Evolutionary conservation across 345 rosid species (phyloP).

Genomic region (Cardamine chenopodiifolia): DNA sequence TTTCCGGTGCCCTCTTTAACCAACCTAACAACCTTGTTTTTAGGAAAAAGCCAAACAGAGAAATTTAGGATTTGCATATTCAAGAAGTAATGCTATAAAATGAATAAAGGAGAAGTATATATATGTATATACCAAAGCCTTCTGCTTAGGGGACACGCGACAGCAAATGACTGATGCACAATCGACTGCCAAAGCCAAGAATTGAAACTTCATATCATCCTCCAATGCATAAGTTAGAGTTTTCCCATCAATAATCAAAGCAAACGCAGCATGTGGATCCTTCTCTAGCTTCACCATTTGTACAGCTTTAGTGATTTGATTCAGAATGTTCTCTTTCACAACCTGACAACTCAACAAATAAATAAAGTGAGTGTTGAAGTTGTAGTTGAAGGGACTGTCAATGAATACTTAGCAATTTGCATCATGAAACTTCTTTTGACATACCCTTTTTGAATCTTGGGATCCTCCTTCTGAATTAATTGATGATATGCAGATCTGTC

Average conservation of each 20-base stretch:
- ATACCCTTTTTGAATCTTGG: slow-evolving; percentile 71
- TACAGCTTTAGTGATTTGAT: slow-evolving; percentile 79
- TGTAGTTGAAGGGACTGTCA: neutral
- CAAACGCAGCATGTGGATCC: slow-evolving; percentile 93
- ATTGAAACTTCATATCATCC: slow-evolving; percentile 80
- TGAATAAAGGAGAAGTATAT: neutral
- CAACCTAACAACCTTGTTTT: slow-evolving; percentile 74
- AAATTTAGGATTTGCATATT: slow-evolving; percentile 1
- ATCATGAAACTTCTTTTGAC: neutral
- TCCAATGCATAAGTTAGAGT: slow-evolving; percentile 76
- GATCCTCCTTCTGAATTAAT: slow-evolving; percentile 52
- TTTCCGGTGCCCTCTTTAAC: slow-evolving; percentile 92
- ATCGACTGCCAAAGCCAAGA: slow-evolving; percentile 83
- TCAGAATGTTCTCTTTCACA: slow-evolving; percentile 66
- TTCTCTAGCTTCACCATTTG: slow-evolving; percentile 88
- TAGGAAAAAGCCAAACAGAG: neutral
- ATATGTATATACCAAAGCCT: slow-evolving; percentile 77
- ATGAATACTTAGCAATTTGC: slow-evolving; percentile 11
- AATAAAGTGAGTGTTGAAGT: slow-evolving; percentile 24
- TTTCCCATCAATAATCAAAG: slow-evolving; percentile 93
- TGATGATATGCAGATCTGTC: slow-evolving; percentile 71
- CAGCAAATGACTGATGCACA: slow-evolving; percentile 99
- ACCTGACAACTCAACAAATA: slow-evolving; percentile 54
- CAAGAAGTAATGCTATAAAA: neutral
- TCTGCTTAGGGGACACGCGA: slow-evolving; percentile 98